phyloP scores from a whole-genome alignment of 108 stramenopile species.

The Nitzschia sp. region DNA sequence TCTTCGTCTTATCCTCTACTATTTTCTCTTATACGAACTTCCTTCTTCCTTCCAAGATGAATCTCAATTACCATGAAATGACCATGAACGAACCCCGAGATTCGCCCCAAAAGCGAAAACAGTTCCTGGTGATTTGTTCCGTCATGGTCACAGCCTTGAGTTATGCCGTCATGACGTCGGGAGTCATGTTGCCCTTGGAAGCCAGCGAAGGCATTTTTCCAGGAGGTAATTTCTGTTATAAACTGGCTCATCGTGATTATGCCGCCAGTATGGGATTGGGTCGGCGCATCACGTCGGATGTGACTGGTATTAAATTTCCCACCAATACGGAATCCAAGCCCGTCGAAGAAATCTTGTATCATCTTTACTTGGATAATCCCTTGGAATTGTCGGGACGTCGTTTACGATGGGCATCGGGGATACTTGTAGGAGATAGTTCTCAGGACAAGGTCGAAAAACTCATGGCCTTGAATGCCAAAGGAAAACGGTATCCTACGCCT shows the following conservation, averaged over 20 bases:
- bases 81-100: slow-evolving; percentile 55
- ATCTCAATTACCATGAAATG: slow-evolving; percentile 81
- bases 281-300: slow-evolving; percentile 10
- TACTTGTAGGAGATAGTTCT: slow-evolving; percentile 29
- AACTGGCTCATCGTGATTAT: slow-evolving; percentile 62
- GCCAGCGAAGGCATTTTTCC: slow-evolving; percentile 51
- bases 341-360: slow-evolving; percentile 55
- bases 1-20: neutral
- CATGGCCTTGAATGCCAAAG: slow-evolving; percentile 29
- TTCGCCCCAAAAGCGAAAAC: slow-evolving; percentile 52
- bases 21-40: neutral
- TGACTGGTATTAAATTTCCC: slow-evolving; percentile 23
- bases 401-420: slow-evolving; percentile 62
- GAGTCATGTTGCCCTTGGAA: slow-evolving; percentile 44
- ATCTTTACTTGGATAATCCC: slow-evolving; percentile 68
- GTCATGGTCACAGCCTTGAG: slow-evolving; percentile 46
- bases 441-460: slow-evolving; percentile 37
- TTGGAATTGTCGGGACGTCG: slow-evolving; percentile 41
- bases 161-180: slow-evolving; percentile 54
- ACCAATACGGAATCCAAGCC: slow-evolving; percentile 4
- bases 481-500: slow-evolving; percentile 14
- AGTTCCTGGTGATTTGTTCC: slow-evolving; percentile 55
- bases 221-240: slow-evolving; percentile 72
- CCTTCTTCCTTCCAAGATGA: slow-evolving; percentile 25
- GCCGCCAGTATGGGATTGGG: slow-evolving; percentile 50